Conservation (phyloP, 805 yeast genomes). For the Cyberlindnera maclurae region DNA sequence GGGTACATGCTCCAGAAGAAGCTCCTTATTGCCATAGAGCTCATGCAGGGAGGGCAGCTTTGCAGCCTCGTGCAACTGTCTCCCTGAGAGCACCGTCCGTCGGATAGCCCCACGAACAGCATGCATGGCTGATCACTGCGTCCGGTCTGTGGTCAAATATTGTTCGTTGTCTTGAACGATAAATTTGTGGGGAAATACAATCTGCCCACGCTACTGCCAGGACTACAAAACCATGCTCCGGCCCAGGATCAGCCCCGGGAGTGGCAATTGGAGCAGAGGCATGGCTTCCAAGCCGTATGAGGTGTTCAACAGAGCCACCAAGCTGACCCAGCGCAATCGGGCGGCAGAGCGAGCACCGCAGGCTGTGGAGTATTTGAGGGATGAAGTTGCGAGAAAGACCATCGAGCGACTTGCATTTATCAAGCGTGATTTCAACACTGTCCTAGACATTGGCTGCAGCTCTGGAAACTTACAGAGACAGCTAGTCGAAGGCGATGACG, state of each 20-base stretch:
- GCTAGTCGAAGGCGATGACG: constrained; percentile 26
- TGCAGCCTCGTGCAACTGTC: too few species aligned
- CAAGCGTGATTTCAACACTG: constrained; percentile 50
- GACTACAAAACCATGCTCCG: too few species aligned
- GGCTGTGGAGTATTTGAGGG: constrained; percentile 63
- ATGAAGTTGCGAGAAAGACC: constrained; percentile 66
- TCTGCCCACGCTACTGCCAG: too few species aligned
- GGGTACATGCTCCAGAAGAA: too few species aligned
- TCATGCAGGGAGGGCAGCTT: too few species aligned
- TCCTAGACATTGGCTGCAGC: constrained; percentile 69
- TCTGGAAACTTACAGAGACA: constrained; percentile 53
- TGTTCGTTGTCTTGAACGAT: too few species aligned
- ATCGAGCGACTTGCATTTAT: constrained; percentile 72
- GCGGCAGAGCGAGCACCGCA: constrained; percentile 43
- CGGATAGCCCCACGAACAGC: too few species aligned
- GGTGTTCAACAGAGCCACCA: constrained; percentile 59
- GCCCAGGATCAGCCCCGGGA: not conserved
- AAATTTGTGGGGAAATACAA: too few species aligned
- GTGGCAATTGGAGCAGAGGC: not conserved
- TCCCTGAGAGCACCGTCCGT: too few species aligned
- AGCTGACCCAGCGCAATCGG: constrained; percentile 50
- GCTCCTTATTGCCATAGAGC: too few species aligned
- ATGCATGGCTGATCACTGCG: too few species aligned
- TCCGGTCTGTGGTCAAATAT: too few species aligned
- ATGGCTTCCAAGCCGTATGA: constrained; percentile 21